Conservation (phyloP, 345 rosid species). For the Heritiera fomes region DNA sequence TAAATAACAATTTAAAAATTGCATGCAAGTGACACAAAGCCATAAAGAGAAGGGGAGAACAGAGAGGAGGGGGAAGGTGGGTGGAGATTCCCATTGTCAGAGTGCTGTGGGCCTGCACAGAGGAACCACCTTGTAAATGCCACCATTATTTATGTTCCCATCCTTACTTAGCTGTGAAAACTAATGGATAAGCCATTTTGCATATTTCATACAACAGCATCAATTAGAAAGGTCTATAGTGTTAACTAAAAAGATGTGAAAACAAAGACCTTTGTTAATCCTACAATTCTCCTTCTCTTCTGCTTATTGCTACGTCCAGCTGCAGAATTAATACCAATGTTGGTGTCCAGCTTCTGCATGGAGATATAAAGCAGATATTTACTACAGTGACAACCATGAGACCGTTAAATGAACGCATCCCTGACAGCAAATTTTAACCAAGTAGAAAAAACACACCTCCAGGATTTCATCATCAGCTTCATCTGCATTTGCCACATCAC, state of each 20-base stretch:
- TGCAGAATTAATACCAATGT: constrained; percentile 48
- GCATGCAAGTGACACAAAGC: not conserved
- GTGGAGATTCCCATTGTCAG: not conserved
- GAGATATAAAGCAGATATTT: constrained; percentile 18
- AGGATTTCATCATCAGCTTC: constrained; percentile 48
- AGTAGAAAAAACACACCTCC: constrained; percentile 46
- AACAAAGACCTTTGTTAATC: constrained; percentile 66
- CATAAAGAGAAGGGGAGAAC: too few species aligned
- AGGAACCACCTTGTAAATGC: not conserved
- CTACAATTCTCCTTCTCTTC: constrained; percentile 69
- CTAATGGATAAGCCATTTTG: not conserved
- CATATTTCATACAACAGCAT: not conserved
- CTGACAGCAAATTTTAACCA: constrained; percentile 13
- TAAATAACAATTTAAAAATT: not conserved
- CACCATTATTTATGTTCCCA: not conserved
- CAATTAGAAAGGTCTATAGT: constrained; percentile 16
- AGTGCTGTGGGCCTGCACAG: not conserved
- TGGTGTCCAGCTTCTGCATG: constrained; percentile 35
- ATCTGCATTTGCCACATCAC: constrained; percentile 44
- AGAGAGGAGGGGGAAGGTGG: not conserved
- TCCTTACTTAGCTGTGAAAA: not conserved
- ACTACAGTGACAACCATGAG: constrained; percentile 16
- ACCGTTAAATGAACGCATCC: constrained; percentile 1
- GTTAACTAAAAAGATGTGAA: not conserved
- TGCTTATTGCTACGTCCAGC: constrained; percentile 62